A percentile compares a stretch with the other conserved stretches of the same genome.
phyloP scores from a whole-genome alignment of 192 early-diverging fungal species.

The Rhizoclosmatium globosum region DNA sequence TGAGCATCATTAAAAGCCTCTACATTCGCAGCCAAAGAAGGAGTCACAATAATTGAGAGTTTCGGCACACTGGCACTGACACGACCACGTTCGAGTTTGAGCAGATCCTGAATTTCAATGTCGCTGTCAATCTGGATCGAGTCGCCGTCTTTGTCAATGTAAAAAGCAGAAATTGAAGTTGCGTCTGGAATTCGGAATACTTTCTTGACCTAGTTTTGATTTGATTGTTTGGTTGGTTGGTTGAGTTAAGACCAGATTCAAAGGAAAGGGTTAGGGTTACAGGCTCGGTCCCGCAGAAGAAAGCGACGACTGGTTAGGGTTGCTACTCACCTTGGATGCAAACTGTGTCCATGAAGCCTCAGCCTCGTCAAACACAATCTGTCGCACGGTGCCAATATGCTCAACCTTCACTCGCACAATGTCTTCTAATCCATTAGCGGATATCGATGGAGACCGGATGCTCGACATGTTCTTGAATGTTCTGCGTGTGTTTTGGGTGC shows the following conservation, averaged over 20 bases:
- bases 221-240: not conserved
- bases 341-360: not conserved
- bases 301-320: not conserved
- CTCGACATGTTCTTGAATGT: no score
- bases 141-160: conserved; percentile 34
- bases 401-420: conserved; percentile 16
- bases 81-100: not conserved
- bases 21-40: not conserved
- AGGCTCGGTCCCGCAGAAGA: not conserved
- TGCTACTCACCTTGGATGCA: conserved; percentile 1
- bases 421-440: not conserved
- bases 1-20: no score
- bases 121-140: conserved; percentile 13
- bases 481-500: no score
- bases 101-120: conserved; percentile 1
- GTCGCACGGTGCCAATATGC: not conserved
- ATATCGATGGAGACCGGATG: not conserved
- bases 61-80: not conserved
- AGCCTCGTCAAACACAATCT: conserved; percentile 19
- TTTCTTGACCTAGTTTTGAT: not conserved
- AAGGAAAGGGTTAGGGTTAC: not conserved
- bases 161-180: not conserved
- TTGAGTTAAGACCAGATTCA: not conserved
- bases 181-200: conserved; percentile 1
- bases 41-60: not conserved